Evolutionary conservation across 306 rosid genomes (phyloP).

Genomic region (Canavalia gladiata): DNA sequence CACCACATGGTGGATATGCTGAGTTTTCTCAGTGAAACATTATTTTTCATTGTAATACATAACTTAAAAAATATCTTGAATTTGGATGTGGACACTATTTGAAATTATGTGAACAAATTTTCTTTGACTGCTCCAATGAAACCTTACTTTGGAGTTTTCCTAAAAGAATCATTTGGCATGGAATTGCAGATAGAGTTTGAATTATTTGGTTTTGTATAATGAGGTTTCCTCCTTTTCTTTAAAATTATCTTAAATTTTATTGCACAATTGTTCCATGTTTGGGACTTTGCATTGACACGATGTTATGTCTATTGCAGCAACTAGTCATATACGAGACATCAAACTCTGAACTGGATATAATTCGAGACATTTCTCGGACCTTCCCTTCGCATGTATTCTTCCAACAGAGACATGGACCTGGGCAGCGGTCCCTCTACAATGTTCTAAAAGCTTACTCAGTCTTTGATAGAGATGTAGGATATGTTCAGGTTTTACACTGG

Average conservation of each 20-base stretch:
- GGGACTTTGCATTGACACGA: constrained; percentile 46
- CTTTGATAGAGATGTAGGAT: constrained; percentile 96
- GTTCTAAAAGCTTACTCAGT: constrained; percentile 96
- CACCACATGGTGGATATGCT: constrained; percentile 18
- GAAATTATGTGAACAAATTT: neutral
- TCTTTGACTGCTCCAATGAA: neutral
- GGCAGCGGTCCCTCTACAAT: constrained; percentile 98
- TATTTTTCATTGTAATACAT: neutral
- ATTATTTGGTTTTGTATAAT: neutral
- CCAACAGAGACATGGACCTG: constrained; percentile 99
- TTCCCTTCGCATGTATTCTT: constrained; percentile 98
- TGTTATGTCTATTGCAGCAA: constrained; percentile 73
- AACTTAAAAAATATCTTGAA: constrained; percentile 10
- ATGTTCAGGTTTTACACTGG: constrained; percentile 84
- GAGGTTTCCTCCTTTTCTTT: constrained; percentile 29
- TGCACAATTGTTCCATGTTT: constrained; percentile 8
- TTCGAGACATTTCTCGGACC: constrained; percentile 96
- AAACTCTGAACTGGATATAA: constrained; percentile 93
- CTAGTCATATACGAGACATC: constrained; percentile 97
- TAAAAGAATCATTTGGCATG: constrained; percentile 17
- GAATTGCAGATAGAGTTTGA: constrained; percentile 1
- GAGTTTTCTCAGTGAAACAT: constrained; percentile 14
- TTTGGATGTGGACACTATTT: neutral
- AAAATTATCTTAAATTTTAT: constrained; percentile 9
- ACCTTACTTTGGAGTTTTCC: constrained; percentile 10